phyloP scores from a whole-genome alignment of 1,139 yeast species.

The Yamadazyma conglobata region DNA sequence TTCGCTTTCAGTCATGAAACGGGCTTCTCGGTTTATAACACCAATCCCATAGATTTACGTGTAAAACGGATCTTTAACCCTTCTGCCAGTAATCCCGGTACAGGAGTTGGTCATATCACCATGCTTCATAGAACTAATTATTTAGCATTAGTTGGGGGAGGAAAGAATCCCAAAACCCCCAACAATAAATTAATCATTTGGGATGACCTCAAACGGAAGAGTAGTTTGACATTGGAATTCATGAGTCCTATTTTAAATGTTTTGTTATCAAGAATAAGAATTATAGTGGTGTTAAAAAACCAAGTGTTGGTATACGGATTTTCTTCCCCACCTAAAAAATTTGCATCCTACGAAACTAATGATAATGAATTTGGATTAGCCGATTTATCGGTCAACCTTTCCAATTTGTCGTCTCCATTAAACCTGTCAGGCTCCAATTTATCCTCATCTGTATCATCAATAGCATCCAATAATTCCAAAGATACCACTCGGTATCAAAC shows the following conservation, averaged over 20 bases:
- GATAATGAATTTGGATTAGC: slow-evolving; percentile 69
- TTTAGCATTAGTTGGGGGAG: slow-evolving; percentile 87
- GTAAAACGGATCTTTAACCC: slow-evolving; percentile 57
- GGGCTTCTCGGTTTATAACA: slow-evolving; percentile 84
- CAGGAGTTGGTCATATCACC: slow-evolving; percentile 72
- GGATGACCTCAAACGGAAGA: slow-evolving; percentile 84
- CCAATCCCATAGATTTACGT: slow-evolving; percentile 81
- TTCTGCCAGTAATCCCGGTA: slow-evolving; percentile 19
- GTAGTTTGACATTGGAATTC: slow-evolving; percentile 73
- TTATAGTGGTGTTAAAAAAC: slow-evolving; percentile 65
- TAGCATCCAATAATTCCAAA: slow-evolving; percentile 14
- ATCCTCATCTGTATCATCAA: slow-evolving; percentile 16
- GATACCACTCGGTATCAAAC: slow-evolving; percentile 39
- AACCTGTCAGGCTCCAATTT: slow-evolving; percentile 6
- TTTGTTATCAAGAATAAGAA: slow-evolving; percentile 67
- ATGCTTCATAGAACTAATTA: slow-evolving; percentile 92
- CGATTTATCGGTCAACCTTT: slow-evolving; percentile 47
- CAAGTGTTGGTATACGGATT: slow-evolving; percentile 77
- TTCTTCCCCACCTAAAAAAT: slow-evolving; percentile 69
- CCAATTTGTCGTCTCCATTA: slow-evolving; percentile 8
- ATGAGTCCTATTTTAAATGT: slow-evolving; percentile 72
- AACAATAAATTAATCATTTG: slow-evolving; percentile 76
- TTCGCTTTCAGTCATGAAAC: slow-evolving; percentile 79
- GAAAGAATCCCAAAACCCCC: slow-evolving; percentile 72
- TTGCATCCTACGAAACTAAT: slow-evolving; percentile 69